A percentile compares a stretch with the other conserved stretches of the same genome.
Evolutionary conservation across 345 rosid genomes (phyloP).

Genomic region (Pseudoturritis turrita): DNA sequence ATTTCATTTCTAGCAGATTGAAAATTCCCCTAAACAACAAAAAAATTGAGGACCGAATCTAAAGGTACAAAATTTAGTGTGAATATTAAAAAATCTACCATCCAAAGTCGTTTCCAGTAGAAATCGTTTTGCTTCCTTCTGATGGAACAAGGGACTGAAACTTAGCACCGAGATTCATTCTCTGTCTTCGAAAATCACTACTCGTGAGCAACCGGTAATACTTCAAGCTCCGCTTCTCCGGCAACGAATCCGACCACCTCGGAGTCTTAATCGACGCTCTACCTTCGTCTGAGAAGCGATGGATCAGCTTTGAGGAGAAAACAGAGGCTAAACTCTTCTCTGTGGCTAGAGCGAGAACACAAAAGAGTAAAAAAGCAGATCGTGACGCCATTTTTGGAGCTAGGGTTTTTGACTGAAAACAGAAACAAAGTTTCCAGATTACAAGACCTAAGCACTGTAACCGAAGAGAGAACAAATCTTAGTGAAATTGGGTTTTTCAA

Average conservation of each 20-base stretch:
- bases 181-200: constrained; percentile 61
- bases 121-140: constrained; percentile 69
- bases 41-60: not conserved
- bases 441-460: constrained; percentile 20
- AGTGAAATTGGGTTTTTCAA: not conserved
- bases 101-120: constrained; percentile 66
- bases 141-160: constrained; percentile 61
- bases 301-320: constrained; percentile 60
- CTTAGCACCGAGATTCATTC: constrained; percentile 64
- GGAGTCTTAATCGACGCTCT: constrained; percentile 34
- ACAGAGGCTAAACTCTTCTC: constrained; percentile 18
- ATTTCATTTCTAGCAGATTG: not conserved
- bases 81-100: too few relatives aligned
- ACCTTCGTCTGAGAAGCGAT: constrained; percentile 75
- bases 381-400: constrained; percentile 30
- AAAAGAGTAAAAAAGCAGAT: constrained; percentile 22
- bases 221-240: constrained; percentile 54
- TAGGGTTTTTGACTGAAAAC: constrained; percentile 16
- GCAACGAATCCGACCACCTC: constrained; percentile 34
- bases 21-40: not conserved
- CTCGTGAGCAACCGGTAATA: constrained; percentile 48
- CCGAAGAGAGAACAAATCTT: not conserved
- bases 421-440: not conserved
- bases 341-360: not conserved
- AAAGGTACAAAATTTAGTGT: not conserved